Evolutionary conservation across 371 early-diverging fungal genomes (phyloP).

Genomic region (Fennellomyces sp.): DNA sequence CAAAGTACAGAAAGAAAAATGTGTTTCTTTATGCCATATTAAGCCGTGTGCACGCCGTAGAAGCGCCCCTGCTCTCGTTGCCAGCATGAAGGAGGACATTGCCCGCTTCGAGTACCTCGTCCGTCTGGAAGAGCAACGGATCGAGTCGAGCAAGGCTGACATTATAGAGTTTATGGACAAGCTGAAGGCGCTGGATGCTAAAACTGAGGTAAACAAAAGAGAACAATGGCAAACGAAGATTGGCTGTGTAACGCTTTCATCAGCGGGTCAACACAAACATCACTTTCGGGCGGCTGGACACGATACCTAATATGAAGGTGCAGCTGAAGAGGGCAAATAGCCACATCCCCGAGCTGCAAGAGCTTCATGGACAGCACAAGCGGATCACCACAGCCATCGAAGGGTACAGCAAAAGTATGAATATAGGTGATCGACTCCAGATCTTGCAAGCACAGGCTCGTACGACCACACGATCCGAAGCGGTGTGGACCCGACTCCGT

Average conservation of each 20-base stretch:
- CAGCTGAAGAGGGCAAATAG: not conserved
- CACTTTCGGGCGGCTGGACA: not conserved
- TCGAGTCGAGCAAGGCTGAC: not conserved
- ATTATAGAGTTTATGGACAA: constrained; percentile 1
- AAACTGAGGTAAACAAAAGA: constrained; percentile 3
- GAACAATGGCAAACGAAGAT: not conserved
- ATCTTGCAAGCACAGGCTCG: constrained; percentile 3
- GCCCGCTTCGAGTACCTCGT: constrained; percentile 9
- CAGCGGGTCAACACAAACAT: not conserved
- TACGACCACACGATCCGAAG: constrained; percentile 6
- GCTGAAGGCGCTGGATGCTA: not conserved
- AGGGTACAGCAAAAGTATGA: constrained; percentile 1
- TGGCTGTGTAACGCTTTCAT: not conserved
- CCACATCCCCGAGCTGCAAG: not conserved
- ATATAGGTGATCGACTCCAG: not conserved
- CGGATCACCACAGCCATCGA: not conserved
- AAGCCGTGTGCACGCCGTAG: not conserved
- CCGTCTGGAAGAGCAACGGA: constrained; percentile 4
- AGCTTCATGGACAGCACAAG: constrained; percentile 1
- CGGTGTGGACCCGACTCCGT: constrained; percentile 4
- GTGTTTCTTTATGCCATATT: not conserved
- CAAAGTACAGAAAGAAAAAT: not conserved
- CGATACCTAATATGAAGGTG: not conserved
- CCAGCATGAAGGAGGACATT: constrained; percentile 6
- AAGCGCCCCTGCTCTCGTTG: not conserved